Percentiles rank a stretch among this genome's conserved stretches.
Conservation (phyloP, 2,329 filamentous ascomycete species). For the Bimuria novae-zelandiae region DNA sequence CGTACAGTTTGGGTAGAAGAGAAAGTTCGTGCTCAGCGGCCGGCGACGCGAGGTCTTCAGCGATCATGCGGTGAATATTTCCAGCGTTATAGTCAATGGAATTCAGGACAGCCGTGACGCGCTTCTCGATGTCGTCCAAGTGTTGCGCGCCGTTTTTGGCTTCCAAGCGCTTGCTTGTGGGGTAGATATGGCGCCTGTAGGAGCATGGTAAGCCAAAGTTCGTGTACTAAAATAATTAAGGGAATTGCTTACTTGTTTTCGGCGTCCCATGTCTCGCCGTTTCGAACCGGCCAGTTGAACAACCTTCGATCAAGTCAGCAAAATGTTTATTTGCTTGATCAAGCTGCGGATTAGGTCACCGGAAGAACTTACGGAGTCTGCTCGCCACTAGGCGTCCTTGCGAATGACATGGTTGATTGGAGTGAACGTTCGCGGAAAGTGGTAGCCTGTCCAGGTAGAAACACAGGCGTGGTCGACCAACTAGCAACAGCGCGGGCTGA, state of each 20-base stretch:
- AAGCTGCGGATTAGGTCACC: neutral
- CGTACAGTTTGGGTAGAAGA: conserved; percentile 14
- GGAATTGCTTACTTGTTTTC: neutral
- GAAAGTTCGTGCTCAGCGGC: conserved; percentile 7
- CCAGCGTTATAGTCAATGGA: conserved; percentile 9
- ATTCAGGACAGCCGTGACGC: conserved; percentile 5
- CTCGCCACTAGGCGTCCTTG: neutral
- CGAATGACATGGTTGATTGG: neutral
- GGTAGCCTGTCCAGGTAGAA: neutral
- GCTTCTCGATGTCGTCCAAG: conserved; percentile 1
- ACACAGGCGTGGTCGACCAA: neutral
- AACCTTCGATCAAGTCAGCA: neutral
- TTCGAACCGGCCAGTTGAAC: neutral
- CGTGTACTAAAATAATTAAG: no score
- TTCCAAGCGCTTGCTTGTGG: neutral
- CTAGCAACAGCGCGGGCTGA: no score
- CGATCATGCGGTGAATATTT: conserved; percentile 11
- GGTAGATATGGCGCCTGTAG: conserved; percentile 7
- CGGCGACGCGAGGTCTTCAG: conserved; percentile 7
- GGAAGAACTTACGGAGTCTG: neutral
- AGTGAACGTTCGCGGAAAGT: neutral
- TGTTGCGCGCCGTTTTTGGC: neutral
- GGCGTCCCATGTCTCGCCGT: neutral
- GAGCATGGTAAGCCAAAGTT: neutral
- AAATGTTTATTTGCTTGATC: neutral